Evolutionary conservation across 257 asterid genomes (phyloP), one percentile per base, ranked within the genome.

Genomic region (Nicotiana knightiana): DNA sequence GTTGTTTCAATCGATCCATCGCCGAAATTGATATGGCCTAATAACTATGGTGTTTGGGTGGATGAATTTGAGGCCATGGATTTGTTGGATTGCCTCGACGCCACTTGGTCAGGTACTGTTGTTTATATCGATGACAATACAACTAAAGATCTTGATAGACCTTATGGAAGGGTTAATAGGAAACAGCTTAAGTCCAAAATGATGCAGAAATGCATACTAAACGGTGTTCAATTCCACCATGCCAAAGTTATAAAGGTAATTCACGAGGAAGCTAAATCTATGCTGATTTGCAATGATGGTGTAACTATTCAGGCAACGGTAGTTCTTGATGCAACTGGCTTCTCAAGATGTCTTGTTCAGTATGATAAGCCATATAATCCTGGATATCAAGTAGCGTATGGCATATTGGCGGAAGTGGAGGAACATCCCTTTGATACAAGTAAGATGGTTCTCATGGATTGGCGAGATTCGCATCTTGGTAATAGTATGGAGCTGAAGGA

Each of bases 51-150:
- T 61, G 99, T 96, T 48, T 96, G 98, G 99, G 98, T 96, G 61
- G 99, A 96, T 88, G 99, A 96, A 82, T 96, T 96, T 81, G 99
- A 96, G 87, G 97, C 98, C 82, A 94, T 96, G 98, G 98, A 93
- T 86, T 89, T 96, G 88, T 83, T 96, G 85, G 99, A 96, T 89
- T 96, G 99, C 83, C 88, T 96, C 62, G 99, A 96, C 88, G 89
- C 96, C 0, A 96, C 98, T 0, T 96, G 99, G 99, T 87, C 98
- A 3, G 96, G 98, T 32, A 98, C 99, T 61, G 82, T 82, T 57
- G 99, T 96, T 30, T 87, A 86, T 81, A 86, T 94, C 8, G 87
- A 92, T 67, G 98, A 96, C 3, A 81, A 89, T 28, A 85, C 90
- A 24, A 85, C 79, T 4, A 96, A 94, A 84, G 88, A 93, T 82